Evolutionary conservation across 768 basidiomycete genomes (phyloP).

Genomic region (Mrakia gelida): DNA sequence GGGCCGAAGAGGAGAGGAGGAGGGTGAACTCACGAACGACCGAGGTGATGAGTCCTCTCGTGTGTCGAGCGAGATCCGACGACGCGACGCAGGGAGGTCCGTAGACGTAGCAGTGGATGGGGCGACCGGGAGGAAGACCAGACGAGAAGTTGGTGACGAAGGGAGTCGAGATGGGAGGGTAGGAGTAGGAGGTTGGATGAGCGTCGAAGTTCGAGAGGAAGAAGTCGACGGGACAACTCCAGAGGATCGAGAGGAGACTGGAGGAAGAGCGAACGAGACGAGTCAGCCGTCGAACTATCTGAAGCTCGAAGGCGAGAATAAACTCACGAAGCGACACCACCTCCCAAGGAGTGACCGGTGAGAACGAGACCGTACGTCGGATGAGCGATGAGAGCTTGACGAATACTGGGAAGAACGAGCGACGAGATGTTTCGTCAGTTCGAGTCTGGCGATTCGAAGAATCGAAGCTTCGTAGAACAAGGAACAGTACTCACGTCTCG

Average conservation of each 20-base stretch:
- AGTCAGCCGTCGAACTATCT: neutral
- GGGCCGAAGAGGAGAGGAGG: conserved; percentile 30
- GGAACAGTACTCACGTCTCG: conserved; percentile 34
- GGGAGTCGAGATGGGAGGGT: conserved; percentile 38
- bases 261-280: too few species aligned
- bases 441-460: neutral
- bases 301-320: neutral
- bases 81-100: conserved; percentile 44
- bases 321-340: conserved; percentile 43
- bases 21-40: conserved; percentile 42
- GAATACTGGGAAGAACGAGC: conserved; percentile 29
- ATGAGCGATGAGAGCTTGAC: conserved; percentile 39
- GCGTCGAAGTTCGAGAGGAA: conserved; percentile 34
- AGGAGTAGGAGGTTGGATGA: conserved; percentile 16
- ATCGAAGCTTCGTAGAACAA: neutral
- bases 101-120: conserved; percentile 44
- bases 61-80: conserved; percentile 42
- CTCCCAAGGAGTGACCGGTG: conserved; percentile 47
- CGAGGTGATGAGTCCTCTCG: conserved; percentile 43
- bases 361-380: conserved; percentile 45
- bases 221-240: conserved; percentile 36
- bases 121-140: conserved; percentile 44
- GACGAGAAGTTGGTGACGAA: conserved; percentile 44
- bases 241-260: conserved; percentile 41
- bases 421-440: neutral